Percentiles rank a stretch among this genome's conserved stretches.
These are phyloP conservation scores for Nakaseomyces delphensis DNA, from an alignment of 1,139 yeast species.

Conservation along the genomic window DNA sequence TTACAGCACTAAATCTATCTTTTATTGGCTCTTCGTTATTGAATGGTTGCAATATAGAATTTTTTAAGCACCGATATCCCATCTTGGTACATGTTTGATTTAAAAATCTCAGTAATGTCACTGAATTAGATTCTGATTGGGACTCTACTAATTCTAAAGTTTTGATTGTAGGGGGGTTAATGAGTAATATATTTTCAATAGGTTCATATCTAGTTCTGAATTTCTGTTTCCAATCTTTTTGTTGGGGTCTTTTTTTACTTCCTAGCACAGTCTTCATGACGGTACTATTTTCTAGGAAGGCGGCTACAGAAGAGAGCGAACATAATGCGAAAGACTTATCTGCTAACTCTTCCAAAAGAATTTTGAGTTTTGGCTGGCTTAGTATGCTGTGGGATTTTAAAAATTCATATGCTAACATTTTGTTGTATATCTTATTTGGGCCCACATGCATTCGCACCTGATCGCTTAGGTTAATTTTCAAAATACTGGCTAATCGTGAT, in stretches of 20 bases:
- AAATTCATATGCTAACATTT: slow-evolving; percentile 21
- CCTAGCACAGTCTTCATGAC: neutral
- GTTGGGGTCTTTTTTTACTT: slow-evolving; percentile 6
- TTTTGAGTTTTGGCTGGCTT: slow-evolving; percentile 20
- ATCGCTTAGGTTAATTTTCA: slow-evolving; percentile 32
- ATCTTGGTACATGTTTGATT: slow-evolving; percentile 38
- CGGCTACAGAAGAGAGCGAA: slow-evolving; percentile 34
- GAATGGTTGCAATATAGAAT: slow-evolving; percentile 39
- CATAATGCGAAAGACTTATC: slow-evolving; percentile 31
- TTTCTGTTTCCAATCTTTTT: slow-evolving; percentile 18
- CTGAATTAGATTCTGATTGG: slow-evolving; percentile 25
- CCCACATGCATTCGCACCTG: slow-evolving; percentile 24
- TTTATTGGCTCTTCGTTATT: slow-evolving; percentile 33
- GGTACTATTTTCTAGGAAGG: slow-evolving; percentile 17
- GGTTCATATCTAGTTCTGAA: slow-evolving; percentile 35
- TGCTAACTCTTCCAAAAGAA: slow-evolving; percentile 18
- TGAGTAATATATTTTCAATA: slow-evolving; percentile 37
- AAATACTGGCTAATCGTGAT: slow-evolving; percentile 34
- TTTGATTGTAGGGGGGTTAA: slow-evolving; percentile 34
- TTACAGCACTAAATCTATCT: slow-evolving; percentile 33
- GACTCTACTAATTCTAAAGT: slow-evolving; percentile 36
- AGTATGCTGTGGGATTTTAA: slow-evolving; percentile 14
- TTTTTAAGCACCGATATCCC: slow-evolving; percentile 38
- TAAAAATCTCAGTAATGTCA: slow-evolving; percentile 33
- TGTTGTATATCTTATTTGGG: slow-evolving; percentile 26